phyloP scores from a whole-genome alignment of 2,329 filamentous ascomycete genomes.

The Cladosporium sp. region DNA sequence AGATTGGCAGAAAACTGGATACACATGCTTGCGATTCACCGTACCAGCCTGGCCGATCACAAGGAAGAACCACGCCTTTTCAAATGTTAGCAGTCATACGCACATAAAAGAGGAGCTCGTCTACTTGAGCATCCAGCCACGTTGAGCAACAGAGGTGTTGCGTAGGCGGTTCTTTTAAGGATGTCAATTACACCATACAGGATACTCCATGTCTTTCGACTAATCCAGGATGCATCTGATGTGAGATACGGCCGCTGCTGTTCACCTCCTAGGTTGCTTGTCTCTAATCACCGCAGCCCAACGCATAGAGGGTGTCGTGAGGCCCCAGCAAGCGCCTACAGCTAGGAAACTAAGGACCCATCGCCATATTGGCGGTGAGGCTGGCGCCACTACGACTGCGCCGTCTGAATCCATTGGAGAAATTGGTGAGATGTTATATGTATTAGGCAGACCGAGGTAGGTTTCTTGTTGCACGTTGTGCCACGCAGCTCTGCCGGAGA shows the following conservation, averaged over 20 bases:
- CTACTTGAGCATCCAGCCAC: conserved; percentile 70
- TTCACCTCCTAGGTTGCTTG: conserved; percentile 44
- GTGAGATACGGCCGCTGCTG: conserved; percentile 54
- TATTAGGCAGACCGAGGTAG: background rate
- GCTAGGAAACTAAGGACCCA: conserved; percentile 88
- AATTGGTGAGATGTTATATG: background rate
- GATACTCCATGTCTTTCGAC: conserved; percentile 61
- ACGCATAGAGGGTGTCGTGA: conserved; percentile 74
- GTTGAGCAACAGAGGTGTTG: conserved; percentile 80
- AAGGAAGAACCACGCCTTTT: conserved; percentile 84
- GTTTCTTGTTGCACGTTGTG: background rate
- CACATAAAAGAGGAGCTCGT: background rate
- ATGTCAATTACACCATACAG: conserved; percentile 78
- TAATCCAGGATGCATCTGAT: conserved; percentile 56
- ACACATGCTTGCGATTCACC: conserved; percentile 32
- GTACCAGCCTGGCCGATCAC: conserved; percentile 87
- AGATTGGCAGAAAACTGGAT: background rate
- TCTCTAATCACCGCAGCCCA: conserved; percentile 67
- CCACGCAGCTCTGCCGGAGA: background rate
- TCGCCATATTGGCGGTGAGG: conserved; percentile 60
- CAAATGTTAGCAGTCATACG: background rate
- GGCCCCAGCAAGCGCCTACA: conserved; percentile 88
- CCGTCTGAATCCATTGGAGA: conserved; percentile 33
- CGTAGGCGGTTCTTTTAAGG: conserved; percentile 77
- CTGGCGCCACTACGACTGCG: conserved; percentile 25